Base-by-base conservation (phyloP, 257 asterid species). In the Leonotis leonurus region DNA sequence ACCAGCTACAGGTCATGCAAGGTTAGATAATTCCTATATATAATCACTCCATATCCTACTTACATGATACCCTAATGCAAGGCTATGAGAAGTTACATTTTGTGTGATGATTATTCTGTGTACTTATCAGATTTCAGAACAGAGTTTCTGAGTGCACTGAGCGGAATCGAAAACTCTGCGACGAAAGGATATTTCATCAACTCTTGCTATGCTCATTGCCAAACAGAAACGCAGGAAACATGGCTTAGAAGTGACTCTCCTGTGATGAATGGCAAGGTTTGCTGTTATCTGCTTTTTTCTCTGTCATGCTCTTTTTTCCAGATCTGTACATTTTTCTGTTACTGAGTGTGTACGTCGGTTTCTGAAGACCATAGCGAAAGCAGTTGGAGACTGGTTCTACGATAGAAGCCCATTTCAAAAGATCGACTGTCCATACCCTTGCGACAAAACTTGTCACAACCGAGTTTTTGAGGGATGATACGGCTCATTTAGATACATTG, bases 131-230 rank as follows among this genome's bases (percentile, higher is more conserved):
- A 57, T 55, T 87, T 70, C 72, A 70, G 96, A 78, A 18, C 27
- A 10, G 68, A 75, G 53, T 93, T 89, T 68, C 48, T 89, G 40
- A 75, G 64, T 3, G 82, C 89, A 26, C 41, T 87, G 62, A 48
- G 54, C 5, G 88, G 71, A 64, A 21, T 82, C 35, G 73, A 76
- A 22, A 16, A 77, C 48, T 86, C 95, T 22, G 20, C 84, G 10
- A 75, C 97, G 1, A 85, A 72, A 69, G 97, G 97, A 33, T 83
- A 72, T 71, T 92, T 77, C 73, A 83, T 92, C 70, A 89, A 89
- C 74, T 81, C 95, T 2, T 92, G 96, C 86, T 92, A 77, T 14
- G 90, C 96, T 1, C 99, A 92, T 73, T 92, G 99, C 80, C 99
- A 92, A 77, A 83, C 91, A 1, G 96, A 81, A 73, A 85, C 39